A percentile compares a stretch with the other conserved stretches of the same genome.
These are phyloP conservation scores for Aureobasidium pullulans DNA, from an alignment of 2,329 filamentous ascomycete species.

Conservation along the genomic window DNA sequence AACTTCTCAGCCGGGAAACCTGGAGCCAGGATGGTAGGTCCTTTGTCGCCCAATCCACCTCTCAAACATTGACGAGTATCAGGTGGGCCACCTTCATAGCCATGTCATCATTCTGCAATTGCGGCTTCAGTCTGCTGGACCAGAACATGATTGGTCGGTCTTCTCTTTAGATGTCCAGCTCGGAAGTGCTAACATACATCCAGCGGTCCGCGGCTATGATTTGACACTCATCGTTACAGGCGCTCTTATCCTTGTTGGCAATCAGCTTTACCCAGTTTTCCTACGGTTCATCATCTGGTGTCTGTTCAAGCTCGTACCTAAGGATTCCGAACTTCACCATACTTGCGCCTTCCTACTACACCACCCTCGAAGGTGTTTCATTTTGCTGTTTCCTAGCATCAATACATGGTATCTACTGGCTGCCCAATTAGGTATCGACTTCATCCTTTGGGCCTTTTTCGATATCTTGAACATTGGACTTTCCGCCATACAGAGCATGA, in stretches of 20 bases:
- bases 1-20: slow-evolving; percentile 19
- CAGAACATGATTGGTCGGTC: slow-evolving; percentile 25
- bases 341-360: slow-evolving; percentile 31
- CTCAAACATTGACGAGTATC: background rate
- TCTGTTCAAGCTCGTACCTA: slow-evolving; percentile 29
- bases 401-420: slow-evolving; percentile 61
- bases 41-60: too few species aligned
- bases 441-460: slow-evolving; percentile 58
- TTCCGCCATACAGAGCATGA: slow-evolving; percentile 45
- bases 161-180: background rate
- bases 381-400: slow-evolving; percentile 55
- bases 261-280: slow-evolving; percentile 59
- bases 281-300: slow-evolving; percentile 54
- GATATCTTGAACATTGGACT: slow-evolving; percentile 60
- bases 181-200: background rate
- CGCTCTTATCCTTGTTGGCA: slow-evolving; percentile 55
- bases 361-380: slow-evolving; percentile 49
- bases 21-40: slow-evolving; percentile 25
- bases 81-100: slow-evolving; percentile 21
- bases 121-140: slow-evolving; percentile 30
- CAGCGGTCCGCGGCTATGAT: slow-evolving; percentile 31
- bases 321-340: slow-evolving; percentile 18
- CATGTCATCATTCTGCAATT: slow-evolving; percentile 29
- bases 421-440: slow-evolving; percentile 54
- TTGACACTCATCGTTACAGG: slow-evolving; percentile 44